phyloP scores from a whole-genome alignment of 768 basidiomycete genomes.

The Boletus barrowsii region DNA sequence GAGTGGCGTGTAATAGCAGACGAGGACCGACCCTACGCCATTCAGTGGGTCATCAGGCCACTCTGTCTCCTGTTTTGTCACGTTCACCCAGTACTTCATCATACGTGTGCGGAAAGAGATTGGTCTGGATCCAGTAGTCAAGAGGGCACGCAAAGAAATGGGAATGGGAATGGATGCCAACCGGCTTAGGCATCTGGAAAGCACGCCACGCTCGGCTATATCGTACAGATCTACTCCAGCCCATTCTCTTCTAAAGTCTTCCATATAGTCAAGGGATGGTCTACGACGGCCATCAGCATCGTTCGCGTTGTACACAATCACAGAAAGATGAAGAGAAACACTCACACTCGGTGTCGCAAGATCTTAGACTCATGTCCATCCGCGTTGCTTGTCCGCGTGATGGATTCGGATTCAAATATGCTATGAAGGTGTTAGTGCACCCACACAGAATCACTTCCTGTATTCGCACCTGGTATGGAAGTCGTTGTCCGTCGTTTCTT shows the following conservation, averaged over 20 bases:
- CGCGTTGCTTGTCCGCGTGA: not conserved
- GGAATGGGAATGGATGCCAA: not conserved
- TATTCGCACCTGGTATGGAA: not conserved
- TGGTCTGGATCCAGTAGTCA: not conserved
- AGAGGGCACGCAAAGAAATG: not conserved
- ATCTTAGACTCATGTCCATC: not conserved
- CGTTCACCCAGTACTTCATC: not conserved
- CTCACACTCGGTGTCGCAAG: conserved; percentile 1
- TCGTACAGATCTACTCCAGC: conserved; percentile 1
- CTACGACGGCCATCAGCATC: conserved; percentile 2
- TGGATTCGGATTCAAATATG: not conserved
- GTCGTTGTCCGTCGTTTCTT: not conserved
- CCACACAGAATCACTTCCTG: not conserved
- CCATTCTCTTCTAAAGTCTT: not conserved
- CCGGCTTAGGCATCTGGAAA: conserved; percentile 4
- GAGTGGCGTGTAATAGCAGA: not conserved
- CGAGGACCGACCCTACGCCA: not conserved
- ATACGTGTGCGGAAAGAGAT: not conserved
- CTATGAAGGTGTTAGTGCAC: not conserved
- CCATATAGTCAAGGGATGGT: conserved; percentile 4
- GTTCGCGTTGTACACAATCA: not conserved
- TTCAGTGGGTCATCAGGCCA: not conserved
- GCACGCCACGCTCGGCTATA: not conserved
- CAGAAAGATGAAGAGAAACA: not conserved
- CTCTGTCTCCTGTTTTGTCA: not conserved